Percentiles rank a stretch among this genome's conserved stretches.
Evolutionary conservation across 2,329 filamentous ascomycete species (phyloP).

Genomic region (Colletotrichum lentis): DNA sequence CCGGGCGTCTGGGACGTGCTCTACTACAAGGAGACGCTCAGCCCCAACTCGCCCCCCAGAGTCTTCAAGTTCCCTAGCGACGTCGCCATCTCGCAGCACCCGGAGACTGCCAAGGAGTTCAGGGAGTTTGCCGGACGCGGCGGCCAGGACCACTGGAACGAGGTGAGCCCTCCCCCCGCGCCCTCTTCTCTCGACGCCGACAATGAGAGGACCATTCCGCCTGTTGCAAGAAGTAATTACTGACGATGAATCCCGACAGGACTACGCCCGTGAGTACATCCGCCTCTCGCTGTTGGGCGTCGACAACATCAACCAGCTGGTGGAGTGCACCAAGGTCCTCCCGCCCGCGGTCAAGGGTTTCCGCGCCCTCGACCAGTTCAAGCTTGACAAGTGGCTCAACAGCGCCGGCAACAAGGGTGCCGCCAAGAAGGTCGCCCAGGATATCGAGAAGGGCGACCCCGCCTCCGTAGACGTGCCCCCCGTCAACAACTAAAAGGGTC

Average conservation of each 20-base stretch:
- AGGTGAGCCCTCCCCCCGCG: conserved; percentile 43
- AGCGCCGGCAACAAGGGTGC: conserved; percentile 38
- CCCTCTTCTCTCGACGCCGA: not conserved
- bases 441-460: conserved; percentile 32
- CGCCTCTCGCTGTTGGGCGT: conserved; percentile 66
- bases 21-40: conserved; percentile 56
- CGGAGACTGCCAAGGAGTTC: conserved; percentile 50
- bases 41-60: conserved; percentile 44
- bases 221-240: not conserved
- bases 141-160: conserved; percentile 53
- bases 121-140: conserved; percentile 46
- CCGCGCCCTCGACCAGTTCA: conserved; percentile 32
- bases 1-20: conserved; percentile 62
- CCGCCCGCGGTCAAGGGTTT: conserved; percentile 44
- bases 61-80: conserved; percentile 56
- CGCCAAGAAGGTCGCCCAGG: conserved; percentile 29
- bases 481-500: conserved; percentile 17
- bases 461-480: conserved; percentile 29
- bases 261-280: conserved; percentile 62
- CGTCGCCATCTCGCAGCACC: conserved; percentile 49
- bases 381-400: conserved; percentile 39
- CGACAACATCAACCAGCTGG: conserved; percentile 63
- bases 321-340: conserved; percentile 63
- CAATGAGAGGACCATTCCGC: too few species aligned
- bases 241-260: conserved; percentile 43